Percentiles rank a stretch among this genome's conserved stretches.
Evolutionary conservation across 371 early-diverging fungal species (phyloP).

Genomic region (Zychaea mexicana): DNA sequence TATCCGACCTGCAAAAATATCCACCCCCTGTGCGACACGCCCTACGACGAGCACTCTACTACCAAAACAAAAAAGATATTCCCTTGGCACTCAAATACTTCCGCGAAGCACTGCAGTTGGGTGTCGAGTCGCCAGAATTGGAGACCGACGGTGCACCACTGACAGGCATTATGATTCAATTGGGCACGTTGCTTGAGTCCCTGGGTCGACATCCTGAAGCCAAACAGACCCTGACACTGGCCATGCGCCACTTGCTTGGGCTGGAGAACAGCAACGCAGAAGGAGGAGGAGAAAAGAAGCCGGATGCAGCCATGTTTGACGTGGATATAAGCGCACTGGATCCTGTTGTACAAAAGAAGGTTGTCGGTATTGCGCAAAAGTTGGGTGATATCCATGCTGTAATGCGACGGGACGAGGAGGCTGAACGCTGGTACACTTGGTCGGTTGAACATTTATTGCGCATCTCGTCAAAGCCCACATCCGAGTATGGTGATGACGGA

Average conservation of each 20-base stretch:
- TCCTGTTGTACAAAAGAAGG: conserved; percentile 41
- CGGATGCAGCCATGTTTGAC: conserved; percentile 17
- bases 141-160: conserved; percentile 55
- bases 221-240: conserved; percentile 48
- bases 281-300: background rate
- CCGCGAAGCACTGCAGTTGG: conserved; percentile 49
- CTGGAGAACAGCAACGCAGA: conserved; percentile 13
- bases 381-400: conserved; percentile 55
- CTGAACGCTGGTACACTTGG: conserved; percentile 66
- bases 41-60: conserved; percentile 64
- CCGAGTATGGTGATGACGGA: conserved; percentile 31
- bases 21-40: conserved; percentile 57
- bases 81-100: conserved; percentile 53
- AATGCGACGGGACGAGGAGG: conserved; percentile 53
- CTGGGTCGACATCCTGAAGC: conserved; percentile 58
- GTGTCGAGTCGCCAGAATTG: conserved; percentile 47
- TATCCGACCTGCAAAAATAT: conserved; percentile 61
- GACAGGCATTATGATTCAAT: conserved; percentile 67
- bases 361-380: conserved; percentile 61
- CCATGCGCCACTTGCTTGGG: conserved; percentile 41
- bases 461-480: conserved; percentile 27
- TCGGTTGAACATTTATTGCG: conserved; percentile 59
- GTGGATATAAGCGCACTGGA: conserved; percentile 9
- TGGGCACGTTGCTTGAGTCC: conserved; percentile 53
- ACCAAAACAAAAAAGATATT: conserved; percentile 50